A percentile compares a stretch with the other conserved stretches of the same genome.
These are phyloP conservation scores for Platanthera zijinensis DNA, from an alignment of 106 monocot species.

Conservation along the genomic window DNA sequence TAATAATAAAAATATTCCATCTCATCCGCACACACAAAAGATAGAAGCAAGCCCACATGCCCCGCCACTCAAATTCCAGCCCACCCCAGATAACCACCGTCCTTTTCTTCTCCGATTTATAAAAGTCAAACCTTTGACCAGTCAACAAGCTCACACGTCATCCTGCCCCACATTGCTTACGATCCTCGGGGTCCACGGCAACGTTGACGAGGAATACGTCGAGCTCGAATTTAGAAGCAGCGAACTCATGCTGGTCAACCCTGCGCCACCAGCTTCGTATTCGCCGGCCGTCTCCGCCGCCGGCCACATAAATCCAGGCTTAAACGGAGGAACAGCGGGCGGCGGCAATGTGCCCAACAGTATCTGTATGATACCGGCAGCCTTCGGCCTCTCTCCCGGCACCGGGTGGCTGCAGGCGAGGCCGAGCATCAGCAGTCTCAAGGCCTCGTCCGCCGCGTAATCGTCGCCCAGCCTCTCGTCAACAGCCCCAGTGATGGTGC, in stretches of 20 bases:
- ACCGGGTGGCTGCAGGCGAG: slow-evolving; percentile 56
- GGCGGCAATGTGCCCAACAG: slow-evolving; percentile 24
- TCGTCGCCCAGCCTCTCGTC: slow-evolving; percentile 14
- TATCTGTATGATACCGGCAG: slow-evolving; percentile 32
- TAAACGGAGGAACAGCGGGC: slow-evolving; percentile 33
- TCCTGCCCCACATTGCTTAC: background rate
- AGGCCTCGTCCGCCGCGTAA: slow-evolving; percentile 22
- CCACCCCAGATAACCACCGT: too few relatives aligned
- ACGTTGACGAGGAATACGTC: slow-evolving; percentile 12
- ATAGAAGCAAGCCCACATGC: too few relatives aligned
- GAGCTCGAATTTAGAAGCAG: slow-evolving; percentile 12
- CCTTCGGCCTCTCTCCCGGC: slow-evolving; percentile 44
- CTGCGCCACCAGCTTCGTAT: background rate
- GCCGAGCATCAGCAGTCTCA: slow-evolving; percentile 46
- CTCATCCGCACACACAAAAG: too few relatives aligned
- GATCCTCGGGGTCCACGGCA: slow-evolving; percentile 4
- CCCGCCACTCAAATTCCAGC: too few relatives aligned
- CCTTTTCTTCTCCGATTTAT: too few relatives aligned
- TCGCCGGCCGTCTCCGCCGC: slow-evolving; percentile 8
- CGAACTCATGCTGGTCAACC: slow-evolving; percentile 3
- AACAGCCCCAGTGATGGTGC: slow-evolving; percentile 26
- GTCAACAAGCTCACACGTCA: background rate
- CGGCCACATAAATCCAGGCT: slow-evolving; percentile 54
- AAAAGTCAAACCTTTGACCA: background rate
- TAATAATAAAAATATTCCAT: too few relatives aligned